Conservation (phyloP, 2,329 filamentous ascomycete genomes). For the Gaeumannomyces tritici region DNA sequence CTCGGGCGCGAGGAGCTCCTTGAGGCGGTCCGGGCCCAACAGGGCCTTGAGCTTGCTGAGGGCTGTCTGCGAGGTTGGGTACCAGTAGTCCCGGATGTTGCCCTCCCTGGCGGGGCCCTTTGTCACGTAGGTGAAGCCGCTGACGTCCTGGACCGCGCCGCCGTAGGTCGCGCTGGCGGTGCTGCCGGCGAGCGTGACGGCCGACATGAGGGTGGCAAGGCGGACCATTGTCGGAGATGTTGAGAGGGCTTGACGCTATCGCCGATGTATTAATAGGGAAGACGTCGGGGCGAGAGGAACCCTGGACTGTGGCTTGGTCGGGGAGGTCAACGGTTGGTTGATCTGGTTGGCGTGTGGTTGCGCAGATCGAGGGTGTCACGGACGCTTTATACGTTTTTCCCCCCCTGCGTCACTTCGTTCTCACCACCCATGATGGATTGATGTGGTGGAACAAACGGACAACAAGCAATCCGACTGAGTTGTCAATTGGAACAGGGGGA, state of each 20-base stretch:
- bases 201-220: not conserved
- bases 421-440: not conserved
- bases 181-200: not conserved
- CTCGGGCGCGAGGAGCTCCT: constrained; percentile 14
- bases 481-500: not conserved
- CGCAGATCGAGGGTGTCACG: not conserved
- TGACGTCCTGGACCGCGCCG: not conserved
- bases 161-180: not conserved
- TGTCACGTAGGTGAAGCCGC: constrained; percentile 1
- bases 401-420: too few species aligned
- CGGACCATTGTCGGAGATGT: not conserved
- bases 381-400: not conserved
- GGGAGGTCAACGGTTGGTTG: not conserved
- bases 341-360: not conserved
- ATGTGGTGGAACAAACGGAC: not conserved
- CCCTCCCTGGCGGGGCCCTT: not conserved
- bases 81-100: constrained; percentile 3
- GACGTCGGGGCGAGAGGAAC: not conserved
- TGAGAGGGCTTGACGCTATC: not conserved
- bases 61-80: not conserved
- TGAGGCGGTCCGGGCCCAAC: constrained; percentile 13
- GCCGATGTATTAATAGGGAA: not conserved
- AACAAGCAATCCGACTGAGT: not conserved
- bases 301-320: not conserved
- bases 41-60: constrained; percentile 13